Percentiles rank a stretch among this genome's conserved stretches.
phyloP scores from a whole-genome alignment of 805 yeast genomes.

The Kazachstania taianensis region DNA sequence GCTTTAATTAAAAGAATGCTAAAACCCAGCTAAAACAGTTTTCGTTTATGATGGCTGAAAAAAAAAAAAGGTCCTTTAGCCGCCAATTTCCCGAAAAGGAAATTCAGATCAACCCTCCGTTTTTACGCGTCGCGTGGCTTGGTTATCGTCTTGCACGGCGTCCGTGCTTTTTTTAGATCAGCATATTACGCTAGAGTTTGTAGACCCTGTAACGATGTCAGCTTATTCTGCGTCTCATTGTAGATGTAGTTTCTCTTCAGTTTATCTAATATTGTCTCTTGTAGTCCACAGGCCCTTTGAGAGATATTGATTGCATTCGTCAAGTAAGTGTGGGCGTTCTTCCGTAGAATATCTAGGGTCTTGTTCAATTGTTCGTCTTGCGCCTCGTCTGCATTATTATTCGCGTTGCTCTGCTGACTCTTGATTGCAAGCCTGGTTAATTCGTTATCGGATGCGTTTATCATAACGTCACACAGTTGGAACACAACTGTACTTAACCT shows the following conservation, averaged over 20 bases:
- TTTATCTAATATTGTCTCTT: conserved; percentile 24
- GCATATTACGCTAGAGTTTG: neutral
- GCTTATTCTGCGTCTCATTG: conserved; percentile 17
- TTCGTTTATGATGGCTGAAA: neutral
- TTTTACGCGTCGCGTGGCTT: conserved; percentile 8
- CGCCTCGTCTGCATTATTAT: neutral
- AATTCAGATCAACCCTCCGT: too few relatives aligned
- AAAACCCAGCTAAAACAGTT: too few relatives aligned
- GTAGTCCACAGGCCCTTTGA: conserved; percentile 22
- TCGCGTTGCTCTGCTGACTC: neutral
- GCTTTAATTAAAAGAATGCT: too few relatives aligned
- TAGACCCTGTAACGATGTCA: conserved; percentile 8
- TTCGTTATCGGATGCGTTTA: conserved; percentile 22
- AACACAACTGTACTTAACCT: conserved; percentile 19
- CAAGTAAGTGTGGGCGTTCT: conserved; percentile 19
- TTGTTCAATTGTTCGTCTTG: conserved; percentile 2
- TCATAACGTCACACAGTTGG: conserved; percentile 19
- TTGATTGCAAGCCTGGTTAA: conserved; percentile 15
- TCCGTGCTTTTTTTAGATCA: too few relatives aligned
- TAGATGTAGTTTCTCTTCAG: conserved; percentile 23
- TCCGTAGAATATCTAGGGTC: conserved; percentile 13
- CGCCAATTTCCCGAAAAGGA: neutral
- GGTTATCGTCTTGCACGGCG: conserved; percentile 4
- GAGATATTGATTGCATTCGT: conserved; percentile 20
- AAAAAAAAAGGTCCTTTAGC: neutral